Evolutionary conservation across 176 grass and related monocot species (phyloP), one percentile per base, ranked within the genome.

Genomic region (Carex cristatella): DNA sequence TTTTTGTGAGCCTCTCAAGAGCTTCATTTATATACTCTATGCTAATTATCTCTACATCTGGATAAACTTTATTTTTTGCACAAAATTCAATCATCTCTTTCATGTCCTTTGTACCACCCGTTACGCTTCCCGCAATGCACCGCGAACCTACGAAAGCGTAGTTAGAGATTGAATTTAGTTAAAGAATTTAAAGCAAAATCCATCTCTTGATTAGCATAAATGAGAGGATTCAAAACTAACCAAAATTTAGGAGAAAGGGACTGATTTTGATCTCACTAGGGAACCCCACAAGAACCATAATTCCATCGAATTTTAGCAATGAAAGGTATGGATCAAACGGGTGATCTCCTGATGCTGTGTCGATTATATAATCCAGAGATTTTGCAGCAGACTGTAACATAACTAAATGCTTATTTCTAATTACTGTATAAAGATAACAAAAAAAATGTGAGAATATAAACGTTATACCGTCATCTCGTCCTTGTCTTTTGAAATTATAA

Each of bases 291-390:
- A 90, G 71, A 77, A 56, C 88, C 69, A 90, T 68, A 61, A 86
- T 78, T 42, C 88, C 88, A 63, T 78, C 79, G 80, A 86, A 42
- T 46, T 90, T 86, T 15, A 90, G 88, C 11, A 90, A 65, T 4
- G 80, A 86, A 77, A 90, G 70, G 72, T 90, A 90, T 1, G 84
- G 88, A 86, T 90, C 88, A 71, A 90, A 90, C 15, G 84, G 84
- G 63, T 86, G 88, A 84, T 84, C 80, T 59, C 88, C 84, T 62
- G 88, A 90, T 35, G 88, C 88, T 11, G 88, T 79, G 69, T 89
- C 88, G 15, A 89, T 53, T 59, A 89, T 89, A 81, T 79, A 89
- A 58, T 89, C 88, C 16, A 89, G 68, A 66, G 79, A 83, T 27
- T 86, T 89, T 38, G 56, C 46, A 56, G 82, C 55, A 48, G 84